phyloP scores from a whole-genome alignment of 352 stramenopile species.

The Globisporangium nodosum region DNA sequence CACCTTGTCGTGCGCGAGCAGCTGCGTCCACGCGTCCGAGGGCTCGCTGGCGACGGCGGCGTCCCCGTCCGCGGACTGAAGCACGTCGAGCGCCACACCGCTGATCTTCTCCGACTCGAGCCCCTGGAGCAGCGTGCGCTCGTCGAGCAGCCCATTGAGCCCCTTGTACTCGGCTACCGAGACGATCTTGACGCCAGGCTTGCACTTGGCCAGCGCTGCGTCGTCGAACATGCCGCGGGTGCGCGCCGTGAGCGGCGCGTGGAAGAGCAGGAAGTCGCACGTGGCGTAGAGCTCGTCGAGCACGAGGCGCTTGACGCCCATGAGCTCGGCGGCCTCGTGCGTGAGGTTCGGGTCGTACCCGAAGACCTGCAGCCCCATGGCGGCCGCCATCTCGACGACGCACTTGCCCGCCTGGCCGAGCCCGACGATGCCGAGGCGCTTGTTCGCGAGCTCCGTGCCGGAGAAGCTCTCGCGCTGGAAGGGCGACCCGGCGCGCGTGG shows the following conservation, averaged over 20 bases:
- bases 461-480: constrained; percentile 42
- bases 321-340: constrained; percentile 48
- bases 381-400: constrained; percentile 66
- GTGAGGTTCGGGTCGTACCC: constrained; percentile 75
- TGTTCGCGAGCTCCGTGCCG: constrained; percentile 53
- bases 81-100: constrained; percentile 79
- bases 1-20: constrained; percentile 86
- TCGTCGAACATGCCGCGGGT: constrained; percentile 88
- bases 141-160: constrained; percentile 73
- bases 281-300: constrained; percentile 59
- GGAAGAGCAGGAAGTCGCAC: constrained; percentile 93
- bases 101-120: constrained; percentile 75
- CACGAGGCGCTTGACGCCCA: constrained; percentile 58
- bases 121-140: constrained; percentile 62
- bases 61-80: constrained; percentile 21
- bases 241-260: constrained; percentile 92
- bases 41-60: constrained; percentile 14
- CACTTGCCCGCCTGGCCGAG: constrained; percentile 67
- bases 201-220: constrained; percentile 82
- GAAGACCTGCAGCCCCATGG: constrained; percentile 62
- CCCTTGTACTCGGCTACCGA: constrained; percentile 72
- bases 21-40: constrained; percentile 40
- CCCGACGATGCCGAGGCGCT: constrained; percentile 65
- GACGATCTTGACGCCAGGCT: constrained; percentile 87
- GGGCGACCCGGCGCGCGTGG: constrained; percentile 17